These are phyloP conservation scores for Aegilops speltoides DNA, from an alignment of 176 grass and related monocot species.

Conservation along the genomic window DNA sequence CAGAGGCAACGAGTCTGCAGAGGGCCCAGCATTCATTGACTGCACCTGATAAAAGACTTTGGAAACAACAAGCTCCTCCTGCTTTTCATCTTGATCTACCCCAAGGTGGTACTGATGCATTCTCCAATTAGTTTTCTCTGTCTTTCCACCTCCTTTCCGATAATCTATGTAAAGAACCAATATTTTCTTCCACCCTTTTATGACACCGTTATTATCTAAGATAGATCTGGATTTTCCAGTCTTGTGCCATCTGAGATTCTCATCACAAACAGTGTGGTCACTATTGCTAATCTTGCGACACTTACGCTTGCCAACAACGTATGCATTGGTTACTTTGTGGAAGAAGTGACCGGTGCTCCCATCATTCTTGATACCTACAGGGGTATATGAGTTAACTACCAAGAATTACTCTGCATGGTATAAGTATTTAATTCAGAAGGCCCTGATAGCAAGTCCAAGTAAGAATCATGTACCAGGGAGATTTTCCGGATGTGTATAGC, in stretches of 20 bases:
- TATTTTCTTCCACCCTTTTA: constrained; percentile 90
- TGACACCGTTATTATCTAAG: constrained; percentile 47
- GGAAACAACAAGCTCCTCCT: too few relatives aligned
- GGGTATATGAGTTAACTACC: background rate
- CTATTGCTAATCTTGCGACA: constrained; percentile 48
- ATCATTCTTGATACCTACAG: constrained; percentile 63
- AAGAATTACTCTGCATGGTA: background rate
- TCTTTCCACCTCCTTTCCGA: constrained; percentile 22
- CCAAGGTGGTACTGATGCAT: too few relatives aligned
- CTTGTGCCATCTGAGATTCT: constrained; percentile 64
- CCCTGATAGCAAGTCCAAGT: background rate
- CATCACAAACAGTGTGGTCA: background rate
- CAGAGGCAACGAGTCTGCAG: constrained; percentile 3
- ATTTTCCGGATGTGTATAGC: constrained; percentile 89
- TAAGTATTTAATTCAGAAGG: background rate
- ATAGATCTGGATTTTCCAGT: constrained; percentile 59
- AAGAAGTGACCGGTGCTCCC: constrained; percentile 79
- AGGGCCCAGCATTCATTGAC: background rate
- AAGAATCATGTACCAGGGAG: constrained; percentile 65
- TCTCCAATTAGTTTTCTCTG: background rate
- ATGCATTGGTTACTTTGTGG: constrained; percentile 72
- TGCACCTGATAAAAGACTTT: background rate
- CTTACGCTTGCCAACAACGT: constrained; percentile 58
- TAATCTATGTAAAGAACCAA: constrained; percentile 64
- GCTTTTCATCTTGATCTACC: too few relatives aligned